Base-by-base conservation (phyloP, 441 rosid species). In the Geranium incanum region DNA sequence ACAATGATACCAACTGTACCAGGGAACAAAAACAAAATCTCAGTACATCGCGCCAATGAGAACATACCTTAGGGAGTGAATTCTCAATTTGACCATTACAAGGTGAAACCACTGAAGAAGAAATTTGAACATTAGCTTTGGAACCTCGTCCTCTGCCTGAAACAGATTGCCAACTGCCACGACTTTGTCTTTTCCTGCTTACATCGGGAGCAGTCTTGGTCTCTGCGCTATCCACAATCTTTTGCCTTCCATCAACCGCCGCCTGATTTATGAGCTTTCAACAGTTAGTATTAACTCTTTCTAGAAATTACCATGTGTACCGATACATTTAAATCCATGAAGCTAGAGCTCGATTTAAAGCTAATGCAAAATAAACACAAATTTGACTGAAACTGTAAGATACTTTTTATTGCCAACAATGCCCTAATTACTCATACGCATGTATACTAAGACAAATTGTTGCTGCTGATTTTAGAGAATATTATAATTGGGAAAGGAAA, bases 81-180 rank as follows among this genome's bases (percentile, higher is more conserved):
- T 78, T 86, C 77, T 92, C 95, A 43, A 79, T 84, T 65, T 86
- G 92, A 66, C 88, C 90, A 78, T 89, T 90, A 69, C 84, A 80
- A 70, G 77, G 76, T 45, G 83, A 67, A 67, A 81, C 80, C 6
- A 82, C 72, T 21, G 89, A 77, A 70, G 78, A 62, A 70, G 89
- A 83, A 63, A 67, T 38, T 79, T 84, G 97, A 68, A 79, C 98
- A 73, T 77, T 90, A 77, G 76, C 76, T 82, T 83, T 89, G 70
- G 91, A 88, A 78, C 92, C 93, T 75, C 97, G 96, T 19, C 95
- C 97, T 84, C 97, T 87, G 36, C 95, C 81, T 59, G 92, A 79
- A 79, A 74, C 77, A 77, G 95, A 84, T 67, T 81, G 77, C 9
- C 84, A 94, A 75, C 98, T 87, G 52, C 96, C 95, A 60, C 97